A percentile compares a stretch with the other conserved stretches of the same genome.
Evolutionary conservation across 2,329 filamentous ascomycete genomes (phyloP).

Genomic region (Dactylella cylindrospora): DNA sequence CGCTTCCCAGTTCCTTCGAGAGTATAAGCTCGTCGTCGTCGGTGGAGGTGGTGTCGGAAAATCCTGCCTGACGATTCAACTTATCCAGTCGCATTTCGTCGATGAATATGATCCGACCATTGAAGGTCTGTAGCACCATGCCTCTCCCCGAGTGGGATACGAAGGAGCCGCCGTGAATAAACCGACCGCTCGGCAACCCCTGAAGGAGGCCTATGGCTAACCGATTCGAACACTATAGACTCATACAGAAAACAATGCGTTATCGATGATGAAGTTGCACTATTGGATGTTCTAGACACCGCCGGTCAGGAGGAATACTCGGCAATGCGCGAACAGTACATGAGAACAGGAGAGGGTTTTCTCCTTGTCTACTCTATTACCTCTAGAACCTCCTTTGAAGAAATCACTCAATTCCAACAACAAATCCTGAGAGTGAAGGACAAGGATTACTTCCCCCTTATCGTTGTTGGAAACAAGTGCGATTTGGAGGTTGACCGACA

Average conservation of each 20-base stretch:
- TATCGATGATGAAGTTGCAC: conserved; percentile 95
- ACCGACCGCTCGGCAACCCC: no score
- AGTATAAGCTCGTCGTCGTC: conserved; percentile 95
- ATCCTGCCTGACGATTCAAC: conserved; percentile 97
- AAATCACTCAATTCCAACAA: conserved; percentile 98
- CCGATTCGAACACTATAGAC: no score
- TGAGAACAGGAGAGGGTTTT: conserved; percentile 98
- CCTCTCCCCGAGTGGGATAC: no score
- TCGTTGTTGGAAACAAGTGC: conserved; percentile 98
- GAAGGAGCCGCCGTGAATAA: no score
- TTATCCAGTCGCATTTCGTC: conserved; percentile 94
- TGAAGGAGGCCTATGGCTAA: no score
- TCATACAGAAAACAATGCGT: conserved; percentile 99
- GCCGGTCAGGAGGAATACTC: conserved; percentile 99
- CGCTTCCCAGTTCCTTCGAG: conserved; percentile 70
- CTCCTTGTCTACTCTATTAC: conserved; percentile 98
- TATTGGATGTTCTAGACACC: conserved; percentile 96
- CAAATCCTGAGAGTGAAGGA: conserved; percentile 98
- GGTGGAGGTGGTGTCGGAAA: conserved; percentile 98
- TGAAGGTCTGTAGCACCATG: conserved; percentile 75
- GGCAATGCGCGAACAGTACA: conserved; percentile 99
- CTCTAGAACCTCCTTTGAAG: conserved; percentile 93
- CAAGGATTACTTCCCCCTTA: conserved; percentile 99
- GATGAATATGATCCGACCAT: conserved; percentile 99
- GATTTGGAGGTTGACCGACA: conserved; percentile 92